These are phyloP conservation scores for Rhypophila decipiens DNA, from an alignment of 495 filamentous ascomycete genomes.

Conservation along the genomic window DNA sequence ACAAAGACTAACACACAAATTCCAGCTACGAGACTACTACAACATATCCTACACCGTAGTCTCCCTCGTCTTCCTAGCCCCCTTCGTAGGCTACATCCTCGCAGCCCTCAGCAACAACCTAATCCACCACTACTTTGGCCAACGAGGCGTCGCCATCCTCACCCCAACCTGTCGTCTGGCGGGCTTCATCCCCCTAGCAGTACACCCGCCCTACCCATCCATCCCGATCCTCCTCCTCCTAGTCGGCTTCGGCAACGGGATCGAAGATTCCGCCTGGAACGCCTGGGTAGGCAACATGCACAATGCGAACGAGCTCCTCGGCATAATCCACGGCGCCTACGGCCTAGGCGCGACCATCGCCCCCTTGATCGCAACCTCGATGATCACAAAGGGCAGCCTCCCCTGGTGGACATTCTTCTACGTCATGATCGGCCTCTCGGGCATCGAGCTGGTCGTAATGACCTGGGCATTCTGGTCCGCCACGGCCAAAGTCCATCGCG, in stretches of 20 bases:
- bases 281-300: constrained; percentile 76
- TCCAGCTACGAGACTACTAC: constrained; percentile 59
- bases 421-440: constrained; percentile 57
- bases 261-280: constrained; percentile 70
- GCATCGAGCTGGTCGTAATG: constrained; percentile 50
- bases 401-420: constrained; percentile 64
- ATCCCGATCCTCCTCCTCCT: constrained; percentile 67
- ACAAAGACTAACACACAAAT: no score
- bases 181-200: constrained; percentile 61
- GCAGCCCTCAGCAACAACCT: constrained; percentile 66
- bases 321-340: constrained; percentile 67
- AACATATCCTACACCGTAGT: constrained; percentile 68
- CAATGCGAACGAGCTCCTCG: constrained; percentile 62
- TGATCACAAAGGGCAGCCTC: constrained; percentile 52
- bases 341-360: constrained; percentile 70
- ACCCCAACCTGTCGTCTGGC: constrained; percentile 58
- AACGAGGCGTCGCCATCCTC: constrained; percentile 66
- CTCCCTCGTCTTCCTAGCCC: constrained; percentile 74
- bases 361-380: constrained; percentile 69
- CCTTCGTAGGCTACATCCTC: constrained; percentile 73
- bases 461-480: constrained; percentile 60
- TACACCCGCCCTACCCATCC: constrained; percentile 69
- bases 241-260: constrained; percentile 64
- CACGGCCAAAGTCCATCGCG: constrained; percentile 55
- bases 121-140: constrained; percentile 54